Evolutionary conservation across 73 alveolate genomes (phyloP), one percentile per base, ranked within the genome.

Genomic region (Uronychia setigera): DNA sequence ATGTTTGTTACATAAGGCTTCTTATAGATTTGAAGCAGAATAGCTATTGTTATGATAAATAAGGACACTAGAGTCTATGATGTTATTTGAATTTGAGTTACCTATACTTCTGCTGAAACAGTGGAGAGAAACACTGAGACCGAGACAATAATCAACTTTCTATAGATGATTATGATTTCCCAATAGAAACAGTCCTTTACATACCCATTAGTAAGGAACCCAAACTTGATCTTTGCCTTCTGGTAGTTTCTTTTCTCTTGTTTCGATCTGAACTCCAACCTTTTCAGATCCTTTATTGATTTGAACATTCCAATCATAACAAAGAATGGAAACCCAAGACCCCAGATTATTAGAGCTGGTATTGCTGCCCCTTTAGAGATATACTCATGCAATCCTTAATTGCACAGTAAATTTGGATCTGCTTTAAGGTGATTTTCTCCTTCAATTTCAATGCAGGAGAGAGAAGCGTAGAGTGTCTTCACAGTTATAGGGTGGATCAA

Each of bases 311-410:
- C 25, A 9, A 85, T 29, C 79, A 84, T 30, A 26, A 77, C 81
- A 85, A 88, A 29, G 26, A 79, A n/a, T 1, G 95, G 95, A 29
- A 86, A 59, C n/a, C 92, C 92, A 29, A 84, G 29, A 1, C 88
- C 88, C 95, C 95, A 89, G 35, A 78, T 35, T 25, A 89, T 60
- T 11, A 89, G 57, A 33, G 82, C 29, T 14, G 95, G 95, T 1
- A 74, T 30, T 67, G 32, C 29, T 26, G 26, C 79, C 5, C 79
- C 79, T 67, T 26, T 5, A 26, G 32, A 67, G 32, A 67, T 67
- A 5, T 67, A 67, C 32, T 13, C 32, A 30, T 89, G 95, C 29
- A 0, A 46, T 0, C 87, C 81, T 30, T 34, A 1, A 82, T 81
- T 77, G 89, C 94, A 88, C 19, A 27, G 28, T 31, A 67, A 58